Evolutionary conservation across 805 yeast species (phyloP).

Genomic region (Ogataea methanolica): DNA sequence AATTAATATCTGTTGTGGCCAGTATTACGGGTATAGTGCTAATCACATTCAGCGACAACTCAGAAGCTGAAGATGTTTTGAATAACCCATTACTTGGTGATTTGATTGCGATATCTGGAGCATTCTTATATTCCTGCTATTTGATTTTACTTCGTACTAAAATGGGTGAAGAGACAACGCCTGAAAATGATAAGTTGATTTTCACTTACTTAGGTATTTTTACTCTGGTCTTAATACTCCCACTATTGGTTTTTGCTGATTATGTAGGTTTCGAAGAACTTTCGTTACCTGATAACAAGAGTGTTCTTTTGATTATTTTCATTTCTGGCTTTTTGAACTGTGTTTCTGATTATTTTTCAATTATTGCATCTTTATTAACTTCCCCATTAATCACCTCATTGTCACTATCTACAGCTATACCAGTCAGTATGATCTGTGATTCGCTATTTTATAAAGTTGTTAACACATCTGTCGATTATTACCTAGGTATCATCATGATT

Average conservation of each 20-base stretch:
- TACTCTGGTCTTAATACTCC: slow-evolving; percentile 37
- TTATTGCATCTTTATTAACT: slow-evolving; percentile 48
- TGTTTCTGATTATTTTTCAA: slow-evolving; percentile 45
- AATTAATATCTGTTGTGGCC: slow-evolving; percentile 38
- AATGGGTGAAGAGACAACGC: slow-evolving; percentile 39
- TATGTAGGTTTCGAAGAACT: slow-evolving; percentile 37
- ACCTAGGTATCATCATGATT: slow-evolving; percentile 44
- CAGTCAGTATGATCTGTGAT: slow-evolving; percentile 47
- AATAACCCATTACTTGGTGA: slow-evolving; percentile 41
- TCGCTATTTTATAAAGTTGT: slow-evolving; percentile 32
- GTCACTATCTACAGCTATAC: slow-evolving; percentile 48
- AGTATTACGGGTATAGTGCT: slow-evolving; percentile 44
- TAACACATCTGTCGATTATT: slow-evolving; percentile 32
- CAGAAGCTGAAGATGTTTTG: background rate
- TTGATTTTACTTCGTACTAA: slow-evolving; percentile 38
- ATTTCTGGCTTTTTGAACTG: slow-evolving; percentile 42
- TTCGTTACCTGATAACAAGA: slow-evolving; percentile 36
- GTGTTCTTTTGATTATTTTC: slow-evolving; percentile 30
- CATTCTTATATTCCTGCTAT: slow-evolving; percentile 43
- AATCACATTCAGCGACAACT: slow-evolving; percentile 34
- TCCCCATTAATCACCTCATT: slow-evolving; percentile 50
- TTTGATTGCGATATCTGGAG: slow-evolving; percentile 39
- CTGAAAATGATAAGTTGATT: slow-evolving; percentile 42
- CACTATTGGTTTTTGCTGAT: slow-evolving; percentile 34
- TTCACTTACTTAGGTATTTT: slow-evolving; percentile 44